phyloP scores from a whole-genome alignment of 345 rosid species.

The Arabis alpina region DNA sequence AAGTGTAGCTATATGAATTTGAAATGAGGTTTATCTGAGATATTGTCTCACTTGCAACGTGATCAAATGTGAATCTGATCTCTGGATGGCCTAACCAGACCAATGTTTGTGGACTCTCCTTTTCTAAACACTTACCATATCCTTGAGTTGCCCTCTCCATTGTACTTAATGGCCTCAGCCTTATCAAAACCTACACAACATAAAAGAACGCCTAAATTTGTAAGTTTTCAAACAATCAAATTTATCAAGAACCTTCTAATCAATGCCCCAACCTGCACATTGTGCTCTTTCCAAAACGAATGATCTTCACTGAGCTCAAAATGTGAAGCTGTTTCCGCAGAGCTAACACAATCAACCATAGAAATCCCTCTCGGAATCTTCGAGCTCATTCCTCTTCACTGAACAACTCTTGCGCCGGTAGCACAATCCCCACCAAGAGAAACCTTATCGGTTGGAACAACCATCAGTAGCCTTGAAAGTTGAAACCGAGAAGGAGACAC shows the following conservation, averaged over 20 bases:
- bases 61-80: constrained; percentile 92
- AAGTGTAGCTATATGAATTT: constrained; percentile 14
- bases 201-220: constrained; percentile 13
- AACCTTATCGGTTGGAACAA: too few relatives aligned
- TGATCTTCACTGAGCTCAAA: constrained; percentile 82
- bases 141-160: constrained; percentile 75
- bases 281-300: constrained; percentile 83
- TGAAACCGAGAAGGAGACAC: too few relatives aligned
- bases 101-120: constrained; percentile 75
- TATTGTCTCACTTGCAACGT: constrained; percentile 76
- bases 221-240: background rate
- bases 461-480: too few relatives aligned
- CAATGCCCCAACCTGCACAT: constrained; percentile 71
- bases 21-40: constrained; percentile 62
- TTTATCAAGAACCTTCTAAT: background rate
- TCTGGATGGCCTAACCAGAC: constrained; percentile 91
- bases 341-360: constrained; percentile 43
- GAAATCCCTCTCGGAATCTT: constrained; percentile 60
- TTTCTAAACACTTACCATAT: constrained; percentile 67
- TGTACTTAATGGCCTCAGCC: constrained; percentile 72
- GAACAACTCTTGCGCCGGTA: constrained; percentile 45
- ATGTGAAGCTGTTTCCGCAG: constrained; percentile 55
- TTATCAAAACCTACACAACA: constrained; percentile 71
- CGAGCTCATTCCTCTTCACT: constrained; percentile 53
- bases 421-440: constrained; percentile 59